Evolutionary conservation across 2,329 filamentous ascomycete genomes (phyloP), one percentile per base, ranked within the genome.

Genomic region (Tricladium varicosporioides): DNA sequence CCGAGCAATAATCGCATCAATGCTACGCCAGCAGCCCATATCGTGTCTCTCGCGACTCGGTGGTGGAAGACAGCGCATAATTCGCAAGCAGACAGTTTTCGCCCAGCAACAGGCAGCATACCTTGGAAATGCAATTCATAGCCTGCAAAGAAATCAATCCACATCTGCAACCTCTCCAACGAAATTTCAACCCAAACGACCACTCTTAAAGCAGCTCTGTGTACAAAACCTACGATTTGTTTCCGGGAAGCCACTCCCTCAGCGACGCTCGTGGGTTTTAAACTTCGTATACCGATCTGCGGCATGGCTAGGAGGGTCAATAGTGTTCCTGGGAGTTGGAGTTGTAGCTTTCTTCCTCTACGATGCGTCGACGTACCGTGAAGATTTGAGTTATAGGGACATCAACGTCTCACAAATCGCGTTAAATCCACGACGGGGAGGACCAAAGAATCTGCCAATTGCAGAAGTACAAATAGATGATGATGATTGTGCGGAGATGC

Each of bases 381-480:
- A 92, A 62, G 79, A 87, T 48, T 75, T 82, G 1, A 82, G 80
- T 5, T 79, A 81, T 22, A 77, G 78, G 62, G 92, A 97, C 65
- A 85, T 96, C 57, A 82, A 87, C 50, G 88, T 99, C n/a, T 92
- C 92, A 1, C 83, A 91, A 65, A 76, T 91, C 36, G 94, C 94
- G 1, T 77, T 99, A 53, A 86, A 85, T 56, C 94, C 94, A 1
- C 83, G 86, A 62, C 82, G 81, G 58, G 94, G 94, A 54, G 94
- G 94, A 0, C 92, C 93, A 0, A 97, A 99, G 79, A 96, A 99
- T 68, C 76, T 99, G 33, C 94, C 93, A 1, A 94, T 99, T 58
- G 87, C 89, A 16, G 91, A 97, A 62, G 84, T 89, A 19, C 84
- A 92, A 60, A 86, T 99, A 43, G 92, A 96, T 69, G 94, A 97